These are phyloP conservation scores for Pinus albicaulis DNA, from an alignment of 75 land plant species.

Conservation along the genomic window DNA sequence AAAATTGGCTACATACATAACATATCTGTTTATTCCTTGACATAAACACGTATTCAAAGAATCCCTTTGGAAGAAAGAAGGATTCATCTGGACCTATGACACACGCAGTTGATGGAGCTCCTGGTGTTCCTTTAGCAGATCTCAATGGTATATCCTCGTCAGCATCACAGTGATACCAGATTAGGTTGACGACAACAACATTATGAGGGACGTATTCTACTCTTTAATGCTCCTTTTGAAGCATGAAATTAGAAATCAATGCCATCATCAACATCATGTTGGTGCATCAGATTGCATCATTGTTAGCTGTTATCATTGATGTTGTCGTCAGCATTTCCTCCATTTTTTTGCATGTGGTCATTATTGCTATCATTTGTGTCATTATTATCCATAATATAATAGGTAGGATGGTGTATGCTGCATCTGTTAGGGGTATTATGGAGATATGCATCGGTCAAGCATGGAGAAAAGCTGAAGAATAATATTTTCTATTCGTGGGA, in stretches of 20 bases:
- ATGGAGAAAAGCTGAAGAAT: slow-evolving; percentile 6
- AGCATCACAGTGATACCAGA: slow-evolving; percentile 2
- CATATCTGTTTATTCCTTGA: slow-evolving; percentile 13
- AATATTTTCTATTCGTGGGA: too few relatives aligned
- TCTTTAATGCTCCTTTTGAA: slow-evolving; percentile 15
- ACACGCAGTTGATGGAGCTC: slow-evolving; percentile 9
- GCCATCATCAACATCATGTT: slow-evolving; percentile 19
- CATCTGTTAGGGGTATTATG: neutral
- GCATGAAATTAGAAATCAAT: slow-evolving; percentile 14
- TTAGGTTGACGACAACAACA: neutral
- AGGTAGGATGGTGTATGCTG: slow-evolving; percentile 1
- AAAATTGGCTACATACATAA: neutral
- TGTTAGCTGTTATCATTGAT: slow-evolving; percentile 10
- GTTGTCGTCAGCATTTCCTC: slow-evolving; percentile 12
- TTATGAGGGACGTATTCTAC: slow-evolving; percentile 19
- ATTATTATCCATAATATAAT: slow-evolving; percentile 9
- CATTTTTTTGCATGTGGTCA: slow-evolving; percentile 12
- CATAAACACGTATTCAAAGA: slow-evolving; percentile 34
- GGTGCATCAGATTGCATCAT: slow-evolving; percentile 23
- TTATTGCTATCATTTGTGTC: slow-evolving; percentile 12
- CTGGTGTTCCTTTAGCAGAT: slow-evolving; percentile 12
- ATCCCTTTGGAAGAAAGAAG: slow-evolving; percentile 50
- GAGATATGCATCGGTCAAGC: slow-evolving; percentile 22
- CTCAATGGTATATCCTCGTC: slow-evolving; percentile 7
- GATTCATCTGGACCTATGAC: slow-evolving; percentile 12